Percentiles rank a stretch among this genome's conserved stretches.
Conservation (phyloP, 345 rosid genomes). For the Turnera subulata region DNA sequence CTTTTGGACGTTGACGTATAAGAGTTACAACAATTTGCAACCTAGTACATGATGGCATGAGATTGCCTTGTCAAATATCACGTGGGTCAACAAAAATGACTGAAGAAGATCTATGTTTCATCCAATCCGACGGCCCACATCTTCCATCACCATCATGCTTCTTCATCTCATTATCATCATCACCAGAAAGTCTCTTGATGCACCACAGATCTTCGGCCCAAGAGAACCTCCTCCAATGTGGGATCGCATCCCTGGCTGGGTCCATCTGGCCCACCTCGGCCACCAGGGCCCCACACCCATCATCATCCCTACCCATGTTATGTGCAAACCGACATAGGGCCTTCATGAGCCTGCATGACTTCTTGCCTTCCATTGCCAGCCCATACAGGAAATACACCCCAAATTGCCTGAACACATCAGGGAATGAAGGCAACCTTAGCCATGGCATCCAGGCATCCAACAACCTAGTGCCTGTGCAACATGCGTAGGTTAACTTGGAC, state of each 20-base stretch:
- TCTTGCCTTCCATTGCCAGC: conserved; percentile 57
- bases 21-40: too few species aligned
- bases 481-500: conserved; percentile 36
- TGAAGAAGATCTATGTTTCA: conserved; percentile 29
- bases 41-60: too few species aligned
- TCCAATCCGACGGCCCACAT: conserved; percentile 39
- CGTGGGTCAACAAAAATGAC: conserved; percentile 75
- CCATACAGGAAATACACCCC: conserved; percentile 65
- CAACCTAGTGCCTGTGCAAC: conserved; percentile 50
- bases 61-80: conserved; percentile 38
- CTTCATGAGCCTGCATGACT: conserved; percentile 46
- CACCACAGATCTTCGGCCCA: conserved; percentile 73
- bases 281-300: conserved; percentile 57
- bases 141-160: conserved; percentile 4
- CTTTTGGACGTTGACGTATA: too few species aligned
- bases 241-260: conserved; percentile 46
- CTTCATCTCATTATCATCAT: too few species aligned
- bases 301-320: conserved; percentile 57
- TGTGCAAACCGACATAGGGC: conserved; percentile 55
- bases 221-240: conserved; percentile 67
- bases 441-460: conserved; percentile 70
- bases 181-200: conserved; percentile 43
- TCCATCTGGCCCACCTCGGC: conserved; percentile 60
- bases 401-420: conserved; percentile 56
- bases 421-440: conserved; percentile 64